Conservation (phyloP, 306 rosid genomes). For the Vigna unguiculata region DNA sequence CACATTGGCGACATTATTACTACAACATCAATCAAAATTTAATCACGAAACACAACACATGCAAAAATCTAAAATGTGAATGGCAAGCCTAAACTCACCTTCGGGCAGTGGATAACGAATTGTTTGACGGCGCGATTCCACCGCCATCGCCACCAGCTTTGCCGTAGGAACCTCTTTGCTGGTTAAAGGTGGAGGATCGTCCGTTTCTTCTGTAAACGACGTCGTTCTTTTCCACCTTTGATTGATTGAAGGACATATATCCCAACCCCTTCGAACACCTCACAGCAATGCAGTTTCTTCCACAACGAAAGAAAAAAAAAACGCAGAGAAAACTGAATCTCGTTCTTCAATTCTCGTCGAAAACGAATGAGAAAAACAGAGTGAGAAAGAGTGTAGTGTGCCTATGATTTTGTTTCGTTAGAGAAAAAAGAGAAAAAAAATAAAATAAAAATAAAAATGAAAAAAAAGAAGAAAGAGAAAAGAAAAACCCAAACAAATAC, state of each 20-base stretch:
- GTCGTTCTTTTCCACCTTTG: slow-evolving; percentile 87
- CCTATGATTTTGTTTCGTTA: neutral
- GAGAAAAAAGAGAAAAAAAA: too few relatives aligned
- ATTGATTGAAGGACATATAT: slow-evolving; percentile 99
- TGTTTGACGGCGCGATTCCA: slow-evolving; percentile 65
- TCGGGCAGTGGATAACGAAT: slow-evolving; percentile 52
- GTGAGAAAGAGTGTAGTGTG: slow-evolving; percentile 49
- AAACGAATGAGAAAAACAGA: neutral
- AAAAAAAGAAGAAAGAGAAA: neutral
- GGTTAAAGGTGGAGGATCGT: slow-evolving; percentile 82
- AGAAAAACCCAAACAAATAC: neutral
- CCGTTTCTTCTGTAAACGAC: slow-evolving; percentile 66
- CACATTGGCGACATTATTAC: too few relatives aligned
- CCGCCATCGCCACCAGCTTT: slow-evolving; percentile 82
- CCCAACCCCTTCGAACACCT: slow-evolving; percentile 65
- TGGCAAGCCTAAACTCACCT: slow-evolving; percentile 60
- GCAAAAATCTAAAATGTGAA: neutral
- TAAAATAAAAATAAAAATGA: neutral
- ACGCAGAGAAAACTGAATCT: neutral
- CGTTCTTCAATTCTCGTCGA: slow-evolving; percentile 28
- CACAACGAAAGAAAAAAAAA: neutral
- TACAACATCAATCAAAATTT: too few relatives aligned
- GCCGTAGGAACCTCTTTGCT: slow-evolving; percentile 70
- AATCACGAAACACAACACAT: neutral
- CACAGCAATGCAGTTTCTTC: slow-evolving; percentile 12